Percentiles rank a stretch among this genome's conserved stretches.
phyloP scores from a whole-genome alignment of 345 rosid genomes.

The Combretum micranthum region DNA sequence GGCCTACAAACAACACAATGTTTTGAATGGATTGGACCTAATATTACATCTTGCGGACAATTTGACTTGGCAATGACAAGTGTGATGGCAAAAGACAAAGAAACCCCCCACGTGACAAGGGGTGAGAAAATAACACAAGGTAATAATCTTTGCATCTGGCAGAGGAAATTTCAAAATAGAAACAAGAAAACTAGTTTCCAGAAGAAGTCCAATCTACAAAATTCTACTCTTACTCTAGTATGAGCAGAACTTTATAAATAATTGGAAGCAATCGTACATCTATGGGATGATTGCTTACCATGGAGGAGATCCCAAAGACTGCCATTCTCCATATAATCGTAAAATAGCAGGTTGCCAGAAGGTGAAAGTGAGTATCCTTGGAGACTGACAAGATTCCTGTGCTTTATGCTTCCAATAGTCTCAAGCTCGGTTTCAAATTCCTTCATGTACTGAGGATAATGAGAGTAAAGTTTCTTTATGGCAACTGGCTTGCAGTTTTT shows the following conservation, averaged over 20 bases:
- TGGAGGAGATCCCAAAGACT: constrained; percentile 98
- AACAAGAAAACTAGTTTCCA: too few species aligned
- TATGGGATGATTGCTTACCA: constrained; percentile 30
- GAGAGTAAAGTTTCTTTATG: constrained; percentile 84
- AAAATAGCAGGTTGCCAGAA: constrained; percentile 82
- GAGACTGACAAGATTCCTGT: constrained; percentile 83
- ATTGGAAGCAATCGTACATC: not conserved
- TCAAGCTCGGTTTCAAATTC: constrained; percentile 90
- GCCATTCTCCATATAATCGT: constrained; percentile 96
- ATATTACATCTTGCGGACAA: not conserved
- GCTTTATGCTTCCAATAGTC: constrained; percentile 88
- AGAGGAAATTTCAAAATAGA: too few species aligned
- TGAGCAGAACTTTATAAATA: too few species aligned
- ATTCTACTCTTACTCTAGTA: too few species aligned
- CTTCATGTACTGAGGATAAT: constrained; percentile 70
- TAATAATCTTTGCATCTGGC: too few species aligned
- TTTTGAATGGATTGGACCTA: too few species aligned
- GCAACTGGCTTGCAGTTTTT: constrained; percentile 96
- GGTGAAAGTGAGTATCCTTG: constrained; percentile 86
- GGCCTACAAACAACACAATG: constrained; percentile 32
- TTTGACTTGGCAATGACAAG: not conserved
- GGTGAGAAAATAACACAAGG: too few species aligned
- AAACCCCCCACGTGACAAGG: too few species aligned
- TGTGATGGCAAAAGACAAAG: too few species aligned
- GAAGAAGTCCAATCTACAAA: too few species aligned